These are phyloP conservation scores for Malus sylvestris DNA, from an alignment of 306 rosid species.

Conservation along the genomic window DNA sequence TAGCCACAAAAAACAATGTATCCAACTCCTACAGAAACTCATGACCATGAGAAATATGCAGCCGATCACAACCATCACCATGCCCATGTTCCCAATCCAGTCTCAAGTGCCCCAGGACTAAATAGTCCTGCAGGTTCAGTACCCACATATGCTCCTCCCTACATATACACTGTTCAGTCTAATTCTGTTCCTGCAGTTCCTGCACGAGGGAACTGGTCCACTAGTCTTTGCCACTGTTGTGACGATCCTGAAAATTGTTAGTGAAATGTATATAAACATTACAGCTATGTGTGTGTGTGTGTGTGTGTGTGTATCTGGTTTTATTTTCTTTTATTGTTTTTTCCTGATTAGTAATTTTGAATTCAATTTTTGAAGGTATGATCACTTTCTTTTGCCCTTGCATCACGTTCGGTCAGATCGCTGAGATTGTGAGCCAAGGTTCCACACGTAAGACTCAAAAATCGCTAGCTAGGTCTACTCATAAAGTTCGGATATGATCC, in stretches of 20 bases:
- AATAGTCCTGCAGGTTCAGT: slow-evolving; percentile 19
- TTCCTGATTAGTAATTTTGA: not conserved
- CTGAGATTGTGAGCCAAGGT: slow-evolving; percentile 52
- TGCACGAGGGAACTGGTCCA: slow-evolving; percentile 40
- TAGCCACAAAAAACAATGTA: slow-evolving; percentile 22
- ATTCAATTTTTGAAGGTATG: slow-evolving; percentile 28
- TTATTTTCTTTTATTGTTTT: too few species aligned
- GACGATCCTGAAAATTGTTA: slow-evolving; percentile 60
- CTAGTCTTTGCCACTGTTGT: slow-evolving; percentile 55
- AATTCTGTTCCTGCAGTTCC: not conserved
- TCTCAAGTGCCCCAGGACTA: not conserved
- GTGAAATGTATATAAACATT: not conserved
- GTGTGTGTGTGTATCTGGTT: too few species aligned
- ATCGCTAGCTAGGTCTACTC: not conserved
- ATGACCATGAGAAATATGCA: slow-evolving; percentile 21
- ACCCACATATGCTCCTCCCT: slow-evolving; percentile 28
- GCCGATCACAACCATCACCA: not conserved
- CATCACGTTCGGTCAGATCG: slow-evolving; percentile 60
- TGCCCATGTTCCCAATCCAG: slow-evolving; percentile 5
- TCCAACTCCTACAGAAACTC: slow-evolving; percentile 27
- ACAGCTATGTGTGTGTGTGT: too few species aligned
- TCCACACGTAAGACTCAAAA: slow-evolving; percentile 32
- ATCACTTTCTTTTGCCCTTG: slow-evolving; percentile 67
- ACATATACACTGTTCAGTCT: not conserved
- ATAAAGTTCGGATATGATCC: not conserved